These are phyloP conservation scores for Rhexocercosporidium sp. DNA, from an alignment of 2,329 filamentous ascomycete species.

Conservation along the genomic window DNA sequence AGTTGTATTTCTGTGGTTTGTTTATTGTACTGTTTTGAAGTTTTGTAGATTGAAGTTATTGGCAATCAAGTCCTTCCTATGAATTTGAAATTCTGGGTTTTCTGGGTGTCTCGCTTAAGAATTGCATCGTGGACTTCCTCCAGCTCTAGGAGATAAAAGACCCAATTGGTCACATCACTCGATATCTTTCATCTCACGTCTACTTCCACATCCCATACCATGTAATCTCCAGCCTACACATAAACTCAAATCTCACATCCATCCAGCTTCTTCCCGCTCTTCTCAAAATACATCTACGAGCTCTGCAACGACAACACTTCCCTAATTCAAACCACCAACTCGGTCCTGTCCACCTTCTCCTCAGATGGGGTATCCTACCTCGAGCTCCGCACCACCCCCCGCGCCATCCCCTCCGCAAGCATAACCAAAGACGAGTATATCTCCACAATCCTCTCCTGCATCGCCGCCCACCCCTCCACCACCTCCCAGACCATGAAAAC, in stretches of 20 bases:
- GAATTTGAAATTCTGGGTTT: background rate
- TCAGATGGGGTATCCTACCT: slow-evolving; percentile 77
- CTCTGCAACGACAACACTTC: slow-evolving; percentile 68
- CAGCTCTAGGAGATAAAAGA: background rate
- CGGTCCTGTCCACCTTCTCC: slow-evolving; percentile 70
- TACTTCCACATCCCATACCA: no score
- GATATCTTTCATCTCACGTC: no score
- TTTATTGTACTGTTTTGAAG: background rate
- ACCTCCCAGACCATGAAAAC: slow-evolving; percentile 54
- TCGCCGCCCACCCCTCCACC: slow-evolving; percentile 52
- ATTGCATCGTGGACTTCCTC: background rate
- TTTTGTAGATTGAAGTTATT: background rate
- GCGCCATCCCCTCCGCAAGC: slow-evolving; percentile 57
- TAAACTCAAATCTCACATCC: slow-evolving; percentile 16
- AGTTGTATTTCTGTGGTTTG: slow-evolving; percentile 38
- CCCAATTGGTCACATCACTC: background rate
- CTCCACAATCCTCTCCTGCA: slow-evolving; percentile 66
- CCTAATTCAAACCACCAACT: slow-evolving; percentile 64
- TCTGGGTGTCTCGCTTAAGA: background rate
- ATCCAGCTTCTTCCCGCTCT: slow-evolving; percentile 75
- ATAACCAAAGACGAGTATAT: slow-evolving; percentile 68
- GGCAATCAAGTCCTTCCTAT: background rate
- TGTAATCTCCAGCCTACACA: no score
- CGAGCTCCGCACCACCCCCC: slow-evolving; percentile 81
- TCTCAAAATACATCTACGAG: slow-evolving; percentile 79